Evolutionary conservation across 2,329 filamentous ascomycete species (phyloP).

Genomic region (Thielaviopsis populi): DNA sequence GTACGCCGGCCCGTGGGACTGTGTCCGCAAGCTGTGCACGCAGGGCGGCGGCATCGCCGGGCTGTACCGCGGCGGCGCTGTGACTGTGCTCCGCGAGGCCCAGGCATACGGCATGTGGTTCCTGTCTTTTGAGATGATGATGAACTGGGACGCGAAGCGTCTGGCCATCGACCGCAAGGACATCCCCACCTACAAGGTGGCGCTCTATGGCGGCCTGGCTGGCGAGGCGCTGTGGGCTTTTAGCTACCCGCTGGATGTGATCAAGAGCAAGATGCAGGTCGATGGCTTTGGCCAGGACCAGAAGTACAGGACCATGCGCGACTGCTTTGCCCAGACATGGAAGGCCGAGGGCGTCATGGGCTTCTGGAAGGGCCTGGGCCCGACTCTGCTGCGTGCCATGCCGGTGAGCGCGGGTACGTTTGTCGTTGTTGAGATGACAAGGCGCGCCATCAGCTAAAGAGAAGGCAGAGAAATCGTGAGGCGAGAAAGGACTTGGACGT

Average conservation of each 20-base stretch:
- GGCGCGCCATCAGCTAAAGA: constrained; percentile 40
- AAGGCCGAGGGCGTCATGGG: constrained; percentile 59
- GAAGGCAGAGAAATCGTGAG: neutral
- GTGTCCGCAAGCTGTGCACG: constrained; percentile 65
- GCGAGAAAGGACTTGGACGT: neutral
- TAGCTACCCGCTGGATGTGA: constrained; percentile 89
- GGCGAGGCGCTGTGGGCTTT: constrained; percentile 87
- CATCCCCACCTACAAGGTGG: constrained; percentile 71
- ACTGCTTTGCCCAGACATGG: constrained; percentile 78
- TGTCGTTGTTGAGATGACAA: constrained; percentile 59
- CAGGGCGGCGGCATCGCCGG: constrained; percentile 53
- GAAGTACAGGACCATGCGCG: constrained; percentile 67
- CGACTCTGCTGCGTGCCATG: constrained; percentile 87
- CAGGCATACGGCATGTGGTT: constrained; percentile 97
- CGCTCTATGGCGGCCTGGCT: constrained; percentile 80
- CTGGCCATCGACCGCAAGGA: constrained; percentile 63
- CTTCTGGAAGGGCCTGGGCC: constrained; percentile 90
- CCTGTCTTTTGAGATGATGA: constrained; percentile 84
- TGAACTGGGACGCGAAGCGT: constrained; percentile 73
- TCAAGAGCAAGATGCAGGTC: constrained; percentile 99
- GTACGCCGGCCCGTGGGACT: constrained; percentile 77
- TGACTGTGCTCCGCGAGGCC: constrained; percentile 77
- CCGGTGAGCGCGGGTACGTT: constrained; percentile 97
- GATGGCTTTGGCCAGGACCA: constrained; percentile 67
- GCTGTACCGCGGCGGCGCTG: constrained; percentile 73